Conservation (phyloP, 2,329 filamentous ascomycete genomes). For the Xylariaceae sp. region DNA sequence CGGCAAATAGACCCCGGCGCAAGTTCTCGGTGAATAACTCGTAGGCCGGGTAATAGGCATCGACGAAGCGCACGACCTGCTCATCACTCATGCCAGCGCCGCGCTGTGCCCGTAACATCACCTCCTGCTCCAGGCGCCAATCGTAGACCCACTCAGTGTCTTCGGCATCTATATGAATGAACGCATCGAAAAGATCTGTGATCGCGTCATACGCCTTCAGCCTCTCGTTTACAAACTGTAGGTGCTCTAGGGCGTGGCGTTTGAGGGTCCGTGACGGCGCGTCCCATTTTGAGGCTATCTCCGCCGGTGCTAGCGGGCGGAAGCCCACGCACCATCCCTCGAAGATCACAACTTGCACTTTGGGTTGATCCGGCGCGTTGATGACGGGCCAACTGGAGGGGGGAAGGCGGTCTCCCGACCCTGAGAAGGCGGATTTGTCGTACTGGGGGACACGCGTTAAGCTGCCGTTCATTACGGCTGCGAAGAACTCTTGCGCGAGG, state of each 20-base stretch:
- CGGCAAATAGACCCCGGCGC: constrained; percentile 60
- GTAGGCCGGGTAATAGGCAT: constrained; percentile 73
- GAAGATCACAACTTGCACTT: constrained; percentile 73
- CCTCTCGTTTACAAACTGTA: constrained; percentile 56
- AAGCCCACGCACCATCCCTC: constrained; percentile 95
- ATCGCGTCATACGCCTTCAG: constrained; percentile 55
- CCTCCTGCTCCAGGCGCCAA: constrained; percentile 85
- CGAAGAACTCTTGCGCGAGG: constrained; percentile 68
- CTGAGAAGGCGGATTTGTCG: constrained; percentile 80
- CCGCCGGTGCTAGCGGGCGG: constrained; percentile 61
- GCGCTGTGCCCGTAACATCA: constrained; percentile 66
- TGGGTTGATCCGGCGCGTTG: constrained; percentile 55
- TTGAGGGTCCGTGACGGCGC: constrained; percentile 55
- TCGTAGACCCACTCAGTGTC: constrained; percentile 78
- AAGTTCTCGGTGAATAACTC: constrained; percentile 70
- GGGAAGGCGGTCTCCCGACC: constrained; percentile 76
- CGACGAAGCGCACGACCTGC: constrained; percentile 76
- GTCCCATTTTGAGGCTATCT: constrained; percentile 59
- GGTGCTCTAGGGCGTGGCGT: constrained; percentile 54
- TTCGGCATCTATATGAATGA: constrained; percentile 71
- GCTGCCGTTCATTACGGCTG: constrained; percentile 56
- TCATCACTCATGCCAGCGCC: constrained; percentile 84
- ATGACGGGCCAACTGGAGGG: constrained; percentile 65
- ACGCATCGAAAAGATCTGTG: constrained; percentile 58
- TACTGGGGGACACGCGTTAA: constrained; percentile 72